Base-by-base conservation (phyloP, 176 grass and related monocot genomes). In the Avena insularis region DNA sequence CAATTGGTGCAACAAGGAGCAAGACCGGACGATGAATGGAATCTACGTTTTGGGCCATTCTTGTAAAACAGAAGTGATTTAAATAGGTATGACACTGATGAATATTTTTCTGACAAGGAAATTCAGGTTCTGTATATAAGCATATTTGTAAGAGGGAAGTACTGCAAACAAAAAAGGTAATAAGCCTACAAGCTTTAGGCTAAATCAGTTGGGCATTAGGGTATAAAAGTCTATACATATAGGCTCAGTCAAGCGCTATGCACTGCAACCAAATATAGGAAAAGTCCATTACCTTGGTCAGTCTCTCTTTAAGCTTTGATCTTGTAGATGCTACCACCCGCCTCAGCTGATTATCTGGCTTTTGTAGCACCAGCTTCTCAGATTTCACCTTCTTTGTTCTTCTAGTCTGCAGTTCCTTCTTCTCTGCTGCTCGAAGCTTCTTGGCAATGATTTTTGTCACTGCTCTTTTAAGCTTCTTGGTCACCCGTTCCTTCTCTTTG, bases 251-350 rank as follows among this genome's bases (percentile, higher is more conserved):
- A 53, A 58, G 66, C 8, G 0, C 65, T 29, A 21, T 65, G 57
- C 33, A 74, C 29, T 40, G 35, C 12, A 38, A 76, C 8, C 47
- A 85, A 75, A 8, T 16, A 12, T 23, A 43, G 64, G 25, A 10
- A 21, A 64, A 69, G 12, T 62, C 4, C 46, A 86, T 90, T 92
- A 98, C 96, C 96, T 95, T 98, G 64, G 90, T 89, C 4, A 95
- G 77, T 60, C 90, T 85, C 82, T 91, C 86, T 71, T 91, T 98
- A 43, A 98, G 84, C 84, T 93, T 95, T 79, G 86, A 60, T 65
- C 84, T 86, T 82, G 86, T 81, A 63, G 82, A 78, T 75, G 84
- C 63, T 20, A 85, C 59, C 67, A 83, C 45, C 54, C 48, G 55
- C 63, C 57, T 84, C 14, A 14, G 73, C 57, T 55, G 79, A 90